A percentile compares a stretch with the other conserved stretches of the same genome.
Conservation (phyloP, 352 stramenopile species). For the Pythium sukuiense region DNA sequence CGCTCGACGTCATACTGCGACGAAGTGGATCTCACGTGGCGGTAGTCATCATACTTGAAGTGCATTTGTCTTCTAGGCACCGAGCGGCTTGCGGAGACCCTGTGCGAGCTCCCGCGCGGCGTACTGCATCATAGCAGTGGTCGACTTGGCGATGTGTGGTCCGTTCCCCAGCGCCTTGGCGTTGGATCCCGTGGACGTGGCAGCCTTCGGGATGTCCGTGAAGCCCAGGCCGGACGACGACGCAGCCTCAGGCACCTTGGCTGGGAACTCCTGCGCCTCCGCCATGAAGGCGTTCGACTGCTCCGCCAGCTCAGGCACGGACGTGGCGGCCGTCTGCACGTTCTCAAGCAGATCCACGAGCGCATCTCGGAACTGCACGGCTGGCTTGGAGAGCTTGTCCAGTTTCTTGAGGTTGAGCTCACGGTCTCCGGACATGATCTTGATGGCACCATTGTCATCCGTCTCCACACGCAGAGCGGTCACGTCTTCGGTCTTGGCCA, state of each 20-base stretch:
- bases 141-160: conserved; percentile 48
- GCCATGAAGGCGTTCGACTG: conserved; percentile 37
- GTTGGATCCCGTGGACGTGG: conserved; percentile 37
- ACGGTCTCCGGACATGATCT: conserved; percentile 46
- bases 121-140: conserved; percentile 55
- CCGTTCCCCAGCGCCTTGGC: conserved; percentile 47
- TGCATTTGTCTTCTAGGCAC: conserved; percentile 17
- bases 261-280: conserved; percentile 46
- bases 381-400: conserved; percentile 44
- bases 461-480: conserved; percentile 33
- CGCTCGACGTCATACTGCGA: background rate
- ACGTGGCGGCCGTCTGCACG: conserved; percentile 43
- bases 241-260: conserved; percentile 43
- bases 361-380: conserved; percentile 44
- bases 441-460: conserved; percentile 41
- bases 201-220: conserved; percentile 46
- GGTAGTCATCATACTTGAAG: background rate
- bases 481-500: conserved; percentile 48
- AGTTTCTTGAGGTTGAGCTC: conserved; percentile 49
- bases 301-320: conserved; percentile 45
- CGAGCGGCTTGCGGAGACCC: conserved; percentile 38
- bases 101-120: conserved; percentile 41
- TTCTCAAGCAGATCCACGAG: conserved; percentile 56
- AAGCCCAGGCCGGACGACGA: conserved; percentile 40
- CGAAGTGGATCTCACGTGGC: background rate